phyloP scores from a whole-genome alignment of 2,329 filamentous ascomycete species.

The Lanzia echinophila region DNA sequence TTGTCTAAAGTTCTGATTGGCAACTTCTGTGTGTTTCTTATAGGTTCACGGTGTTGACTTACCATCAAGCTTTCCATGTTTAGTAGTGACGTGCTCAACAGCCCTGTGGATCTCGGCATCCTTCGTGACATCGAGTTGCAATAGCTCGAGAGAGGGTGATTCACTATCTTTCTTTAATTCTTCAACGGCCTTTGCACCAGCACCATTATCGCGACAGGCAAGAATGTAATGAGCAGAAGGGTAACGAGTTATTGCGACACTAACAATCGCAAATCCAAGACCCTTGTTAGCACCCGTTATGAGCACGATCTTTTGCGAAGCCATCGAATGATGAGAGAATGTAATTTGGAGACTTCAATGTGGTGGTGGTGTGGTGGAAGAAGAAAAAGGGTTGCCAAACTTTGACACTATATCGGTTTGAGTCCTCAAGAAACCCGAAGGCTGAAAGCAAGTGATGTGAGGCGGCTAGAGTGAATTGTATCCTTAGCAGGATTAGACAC shows the following conservation, averaged over 20 bases:
- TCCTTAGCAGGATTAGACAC: too few species aligned
- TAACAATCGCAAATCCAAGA: slow-evolving; percentile 31
- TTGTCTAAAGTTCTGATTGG: too few species aligned
- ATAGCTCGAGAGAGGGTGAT: slow-evolving; percentile 20
- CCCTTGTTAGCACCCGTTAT: slow-evolving; percentile 22
- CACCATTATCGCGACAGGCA: slow-evolving; percentile 21
- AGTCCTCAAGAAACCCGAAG: too few species aligned
- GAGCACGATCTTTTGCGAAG: slow-evolving; percentile 6
- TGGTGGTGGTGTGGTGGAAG: too few species aligned
- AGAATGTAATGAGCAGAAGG: slow-evolving; percentile 28
- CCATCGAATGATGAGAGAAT: not conserved
- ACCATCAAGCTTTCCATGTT: slow-evolving; percentile 27
- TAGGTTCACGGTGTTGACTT: not conserved
- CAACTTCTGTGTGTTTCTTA: slow-evolving; percentile 30
- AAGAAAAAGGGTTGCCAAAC: too few species aligned
- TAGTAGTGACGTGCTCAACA: slow-evolving; percentile 16
- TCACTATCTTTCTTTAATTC: slow-evolving; percentile 20
- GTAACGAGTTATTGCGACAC: slow-evolving; percentile 25
- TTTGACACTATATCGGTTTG: too few species aligned
- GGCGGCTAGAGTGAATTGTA: too few species aligned
- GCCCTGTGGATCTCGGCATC: slow-evolving; percentile 24
- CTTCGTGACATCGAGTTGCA: slow-evolving; percentile 27
- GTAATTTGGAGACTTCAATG: not conserved
- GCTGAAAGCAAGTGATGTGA: too few species aligned
- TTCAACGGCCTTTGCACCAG: slow-evolving; percentile 26